phyloP scores from a whole-genome alignment of 345 rosid genomes.

The Eucalyptus cladocalyx region DNA sequence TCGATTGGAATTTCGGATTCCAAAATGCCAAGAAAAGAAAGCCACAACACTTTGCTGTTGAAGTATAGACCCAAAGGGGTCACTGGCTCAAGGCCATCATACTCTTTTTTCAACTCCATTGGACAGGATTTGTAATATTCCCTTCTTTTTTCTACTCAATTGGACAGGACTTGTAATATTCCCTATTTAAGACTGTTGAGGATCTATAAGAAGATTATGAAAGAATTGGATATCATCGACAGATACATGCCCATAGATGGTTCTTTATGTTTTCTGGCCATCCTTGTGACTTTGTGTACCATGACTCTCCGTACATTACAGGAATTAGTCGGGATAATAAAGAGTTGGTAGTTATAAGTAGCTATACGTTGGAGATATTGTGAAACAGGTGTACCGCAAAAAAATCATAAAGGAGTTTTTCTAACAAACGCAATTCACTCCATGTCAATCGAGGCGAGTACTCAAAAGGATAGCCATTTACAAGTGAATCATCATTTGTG shows the following conservation, averaged over 20 bases:
- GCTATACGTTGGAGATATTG: neutral
- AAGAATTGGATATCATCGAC: no score
- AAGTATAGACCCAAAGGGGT: slow-evolving; percentile 23
- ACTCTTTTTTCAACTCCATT: no score
- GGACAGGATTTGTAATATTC: no score
- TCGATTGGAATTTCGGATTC: neutral
- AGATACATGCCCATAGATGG: neutral
- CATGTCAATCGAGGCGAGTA: neutral
- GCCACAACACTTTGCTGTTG: neutral
- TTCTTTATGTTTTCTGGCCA: neutral
- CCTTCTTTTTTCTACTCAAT: no score
- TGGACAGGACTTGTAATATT: no score
- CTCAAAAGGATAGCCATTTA: neutral
- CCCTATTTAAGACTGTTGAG: no score
- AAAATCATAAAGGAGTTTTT: neutral
- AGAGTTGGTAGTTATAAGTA: neutral
- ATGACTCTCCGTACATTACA: neutral
- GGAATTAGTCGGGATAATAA: neutral
- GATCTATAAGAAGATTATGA: no score
- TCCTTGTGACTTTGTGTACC: neutral
- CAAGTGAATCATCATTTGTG: no score
- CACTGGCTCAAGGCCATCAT: neutral
- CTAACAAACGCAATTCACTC: neutral
- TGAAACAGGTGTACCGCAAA: neutral
- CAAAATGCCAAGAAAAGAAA: slow-evolving; percentile 3